A percentile compares a stretch with the other conserved stretches of the same genome.
Conservation (phyloP, 1,284 basidiomycete genomes). For the Hemileia vastatrix region DNA sequence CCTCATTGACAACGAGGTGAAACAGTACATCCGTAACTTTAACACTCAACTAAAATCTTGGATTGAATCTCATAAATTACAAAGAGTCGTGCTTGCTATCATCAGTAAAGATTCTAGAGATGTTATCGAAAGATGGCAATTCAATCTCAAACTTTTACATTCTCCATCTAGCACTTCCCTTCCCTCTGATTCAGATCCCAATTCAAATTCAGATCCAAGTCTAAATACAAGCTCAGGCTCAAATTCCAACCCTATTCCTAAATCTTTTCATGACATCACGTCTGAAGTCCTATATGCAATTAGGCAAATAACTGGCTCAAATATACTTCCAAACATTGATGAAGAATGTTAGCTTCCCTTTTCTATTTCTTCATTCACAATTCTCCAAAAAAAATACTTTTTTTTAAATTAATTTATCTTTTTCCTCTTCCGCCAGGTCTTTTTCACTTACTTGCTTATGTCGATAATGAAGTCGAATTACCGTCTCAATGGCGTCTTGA, state of each 20-base stretch:
- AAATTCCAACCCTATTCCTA: neutral
- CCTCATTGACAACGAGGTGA: constrained; percentile 19
- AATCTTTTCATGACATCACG: constrained; percentile 21
- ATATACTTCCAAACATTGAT: neutral
- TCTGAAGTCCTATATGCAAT: constrained; percentile 18
- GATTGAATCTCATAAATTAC: constrained; percentile 14
- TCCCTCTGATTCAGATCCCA: neutral
- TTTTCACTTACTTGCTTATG: constrained; percentile 17
- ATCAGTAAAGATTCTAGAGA: constrained; percentile 85
- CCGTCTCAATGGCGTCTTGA: constrained; percentile 12
- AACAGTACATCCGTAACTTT: constrained; percentile 9
- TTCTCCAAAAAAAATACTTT: neutral
- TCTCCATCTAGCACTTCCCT: neutral
- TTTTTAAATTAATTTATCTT: neutral
- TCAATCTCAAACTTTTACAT: constrained; percentile 54
- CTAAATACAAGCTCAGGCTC: neutral
- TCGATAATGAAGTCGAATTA: constrained; percentile 8
- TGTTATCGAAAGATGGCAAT: constrained; percentile 94
- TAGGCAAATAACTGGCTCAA: constrained; percentile 5
- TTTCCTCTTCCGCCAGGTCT: neutral
- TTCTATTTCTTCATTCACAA: neutral
- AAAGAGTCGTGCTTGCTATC: constrained; percentile 74
- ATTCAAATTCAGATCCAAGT: neutral
- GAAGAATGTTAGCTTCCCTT: neutral
- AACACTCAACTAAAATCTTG: constrained; percentile 22